Conservation (phyloP, 2,329 filamentous ascomycete species). For the Cryphonectria parasitica region DNA sequence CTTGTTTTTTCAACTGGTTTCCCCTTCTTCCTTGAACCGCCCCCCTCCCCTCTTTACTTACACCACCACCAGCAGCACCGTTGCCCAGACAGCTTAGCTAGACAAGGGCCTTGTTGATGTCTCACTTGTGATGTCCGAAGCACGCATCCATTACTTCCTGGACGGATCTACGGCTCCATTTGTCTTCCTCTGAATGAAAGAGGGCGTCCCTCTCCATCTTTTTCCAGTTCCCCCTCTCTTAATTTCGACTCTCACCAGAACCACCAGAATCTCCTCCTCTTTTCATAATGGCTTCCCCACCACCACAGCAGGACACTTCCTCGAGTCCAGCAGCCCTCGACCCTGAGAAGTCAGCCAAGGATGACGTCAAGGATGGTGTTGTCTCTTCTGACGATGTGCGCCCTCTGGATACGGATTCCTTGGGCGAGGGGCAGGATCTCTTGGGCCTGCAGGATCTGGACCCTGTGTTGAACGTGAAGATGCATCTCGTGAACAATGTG, state of each 20-base stretch:
- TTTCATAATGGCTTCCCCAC: background rate
- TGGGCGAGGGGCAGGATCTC: constrained; percentile 42
- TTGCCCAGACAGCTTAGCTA: background rate
- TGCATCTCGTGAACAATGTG: constrained; percentile 61
- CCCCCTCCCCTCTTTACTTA: too few relatives aligned
- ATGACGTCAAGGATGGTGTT: background rate
- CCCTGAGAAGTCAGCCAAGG: background rate
- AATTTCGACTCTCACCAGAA: background rate
- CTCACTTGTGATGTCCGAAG: constrained; percentile 3
- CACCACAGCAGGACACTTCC: background rate
- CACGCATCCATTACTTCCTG: background rate
- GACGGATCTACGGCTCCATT: background rate
- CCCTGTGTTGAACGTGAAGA: constrained; percentile 57
- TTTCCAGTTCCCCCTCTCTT: background rate
- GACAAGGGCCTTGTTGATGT: background rate
- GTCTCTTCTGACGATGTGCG: constrained; percentile 8
- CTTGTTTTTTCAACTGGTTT: background rate
- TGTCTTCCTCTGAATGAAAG: background rate
- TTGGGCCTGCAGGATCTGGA: constrained; percentile 55
- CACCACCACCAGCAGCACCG: background rate
- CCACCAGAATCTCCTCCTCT: background rate
- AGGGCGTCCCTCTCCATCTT: background rate
- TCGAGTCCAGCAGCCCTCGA: background rate
- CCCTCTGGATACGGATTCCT: constrained; percentile 15
- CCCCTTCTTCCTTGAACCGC: background rate